phyloP scores from a whole-genome alignment of 495 filamentous ascomycete species.

The Friedmanniomyces simplex region DNA sequence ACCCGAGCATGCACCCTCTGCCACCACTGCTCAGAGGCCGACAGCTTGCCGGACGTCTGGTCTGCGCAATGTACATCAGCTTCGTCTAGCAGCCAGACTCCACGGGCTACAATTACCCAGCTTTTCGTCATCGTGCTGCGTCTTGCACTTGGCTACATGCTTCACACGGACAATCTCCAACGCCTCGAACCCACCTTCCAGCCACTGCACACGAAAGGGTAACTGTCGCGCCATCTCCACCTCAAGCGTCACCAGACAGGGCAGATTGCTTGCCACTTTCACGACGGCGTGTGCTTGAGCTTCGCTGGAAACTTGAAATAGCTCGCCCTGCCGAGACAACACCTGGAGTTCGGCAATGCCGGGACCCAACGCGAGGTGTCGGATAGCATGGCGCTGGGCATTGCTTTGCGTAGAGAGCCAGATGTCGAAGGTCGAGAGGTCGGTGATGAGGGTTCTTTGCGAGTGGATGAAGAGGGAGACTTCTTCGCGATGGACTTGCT shows the following conservation, averaged over 20 bases:
- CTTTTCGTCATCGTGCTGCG: too few relatives aligned
- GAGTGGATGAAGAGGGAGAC: background rate
- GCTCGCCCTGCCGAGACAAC: background rate
- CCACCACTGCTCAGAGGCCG: background rate
- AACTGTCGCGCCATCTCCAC: background rate
- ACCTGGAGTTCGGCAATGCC: background rate
- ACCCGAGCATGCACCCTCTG: background rate
- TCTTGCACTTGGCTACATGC: too few relatives aligned
- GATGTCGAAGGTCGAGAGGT: background rate
- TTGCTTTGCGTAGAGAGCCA: background rate
- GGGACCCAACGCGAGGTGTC: background rate
- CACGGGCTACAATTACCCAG: too few relatives aligned
- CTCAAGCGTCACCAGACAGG: background rate
- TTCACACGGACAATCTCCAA: too few relatives aligned
- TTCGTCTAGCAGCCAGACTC: background rate
- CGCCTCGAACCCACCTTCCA: background rate
- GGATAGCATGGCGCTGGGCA: background rate
- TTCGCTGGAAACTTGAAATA: background rate
- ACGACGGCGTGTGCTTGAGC: too few relatives aligned
- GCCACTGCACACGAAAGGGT: background rate
- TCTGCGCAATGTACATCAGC: background rate
- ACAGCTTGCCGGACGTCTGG: background rate
- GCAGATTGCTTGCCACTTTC: background rate
- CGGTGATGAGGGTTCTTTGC: background rate
- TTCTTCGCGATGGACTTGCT: background rate